phyloP scores from a whole-genome alignment of 2,329 filamentous ascomycete species.

The Diplodia intermedia region DNA sequence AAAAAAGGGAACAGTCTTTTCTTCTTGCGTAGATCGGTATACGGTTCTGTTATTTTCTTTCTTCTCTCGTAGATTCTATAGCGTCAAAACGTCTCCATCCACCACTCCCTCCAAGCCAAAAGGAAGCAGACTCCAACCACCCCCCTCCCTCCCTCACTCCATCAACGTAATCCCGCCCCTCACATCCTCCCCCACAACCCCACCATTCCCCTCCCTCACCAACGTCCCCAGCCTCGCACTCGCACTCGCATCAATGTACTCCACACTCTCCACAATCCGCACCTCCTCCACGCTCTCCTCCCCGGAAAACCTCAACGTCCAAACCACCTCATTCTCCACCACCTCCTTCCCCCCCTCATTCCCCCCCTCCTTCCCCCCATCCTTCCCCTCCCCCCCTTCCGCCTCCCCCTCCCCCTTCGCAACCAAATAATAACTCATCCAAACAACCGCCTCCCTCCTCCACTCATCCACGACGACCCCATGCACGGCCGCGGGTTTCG shows the following conservation, averaged over 20 bases:
- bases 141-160: not conserved
- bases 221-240: slow-evolving; percentile 18
- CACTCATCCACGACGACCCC: slow-evolving; percentile 1
- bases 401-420: too few relatives aligned
- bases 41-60: not conserved
- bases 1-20: not conserved
- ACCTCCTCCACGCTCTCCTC: not conserved
- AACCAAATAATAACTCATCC: not conserved
- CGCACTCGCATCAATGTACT: slow-evolving; percentile 19
- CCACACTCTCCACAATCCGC: slow-evolving; percentile 8
- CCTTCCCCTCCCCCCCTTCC: not conserved
- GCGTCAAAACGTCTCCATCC: not conserved
- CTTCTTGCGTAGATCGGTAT: not conserved
- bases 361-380: too few relatives aligned
- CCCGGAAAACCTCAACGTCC: slow-evolving; percentile 4
- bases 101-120: not conserved
- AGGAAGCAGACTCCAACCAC: not conserved
- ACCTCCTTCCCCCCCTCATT: too few relatives aligned
- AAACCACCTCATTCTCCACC: slow-evolving; percentile 21
- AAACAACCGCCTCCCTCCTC: not conserved
- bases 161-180: slow-evolving; percentile 18
- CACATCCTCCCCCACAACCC: slow-evolving; percentile 16
- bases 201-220: slow-evolving; percentile 6
- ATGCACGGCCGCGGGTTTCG: not conserved
- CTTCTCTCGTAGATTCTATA: not conserved